These are phyloP conservation scores for Mediolabrus comicus DNA, from an alignment of 108 stramenopile species.

Conservation along the genomic window DNA sequence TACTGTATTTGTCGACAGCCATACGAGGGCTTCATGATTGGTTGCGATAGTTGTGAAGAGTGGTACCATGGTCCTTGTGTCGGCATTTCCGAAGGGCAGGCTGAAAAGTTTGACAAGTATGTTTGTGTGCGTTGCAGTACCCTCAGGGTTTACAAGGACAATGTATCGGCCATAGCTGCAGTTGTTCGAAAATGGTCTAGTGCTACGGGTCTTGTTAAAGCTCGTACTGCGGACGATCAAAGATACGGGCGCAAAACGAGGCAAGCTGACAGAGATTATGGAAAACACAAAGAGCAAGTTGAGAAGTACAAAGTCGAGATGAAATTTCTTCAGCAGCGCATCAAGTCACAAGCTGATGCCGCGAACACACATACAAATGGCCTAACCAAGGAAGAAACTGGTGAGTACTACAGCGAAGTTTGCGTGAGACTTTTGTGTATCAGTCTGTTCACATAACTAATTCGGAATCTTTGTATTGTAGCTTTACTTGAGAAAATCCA, in stretches of 20 bases:
- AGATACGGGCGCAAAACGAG: conserved; percentile 70
- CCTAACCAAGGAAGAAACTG: background rate
- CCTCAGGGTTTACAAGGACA: conserved; percentile 53
- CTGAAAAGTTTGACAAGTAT: conserved; percentile 76
- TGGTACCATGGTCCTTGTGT: conserved; percentile 95
- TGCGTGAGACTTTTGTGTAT: no score
- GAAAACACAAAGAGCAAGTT: conserved; percentile 62
- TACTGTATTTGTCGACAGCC: conserved; percentile 91
- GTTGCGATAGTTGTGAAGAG: conserved; percentile 91
- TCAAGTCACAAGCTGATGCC: background rate
- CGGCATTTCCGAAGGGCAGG: conserved; percentile 72
- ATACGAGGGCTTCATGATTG: conserved; percentile 96
- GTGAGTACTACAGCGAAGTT: no score
- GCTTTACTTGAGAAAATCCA: conserved; percentile 37
- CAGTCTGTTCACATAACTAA: background rate
- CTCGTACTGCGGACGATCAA: conserved; percentile 61
- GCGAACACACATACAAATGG: background rate
- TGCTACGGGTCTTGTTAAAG: conserved; percentile 58
- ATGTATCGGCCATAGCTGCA: conserved; percentile 40
- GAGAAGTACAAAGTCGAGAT: conserved; percentile 45
- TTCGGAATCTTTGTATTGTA: background rate
- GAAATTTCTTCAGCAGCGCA: background rate
- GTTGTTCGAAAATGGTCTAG: conserved; percentile 75
- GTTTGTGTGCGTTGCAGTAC: conserved; percentile 73
- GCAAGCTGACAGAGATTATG: conserved; percentile 31